Conservation (phyloP, 1,284 basidiomycete genomes). For the Trichosporon asahii region DNA sequence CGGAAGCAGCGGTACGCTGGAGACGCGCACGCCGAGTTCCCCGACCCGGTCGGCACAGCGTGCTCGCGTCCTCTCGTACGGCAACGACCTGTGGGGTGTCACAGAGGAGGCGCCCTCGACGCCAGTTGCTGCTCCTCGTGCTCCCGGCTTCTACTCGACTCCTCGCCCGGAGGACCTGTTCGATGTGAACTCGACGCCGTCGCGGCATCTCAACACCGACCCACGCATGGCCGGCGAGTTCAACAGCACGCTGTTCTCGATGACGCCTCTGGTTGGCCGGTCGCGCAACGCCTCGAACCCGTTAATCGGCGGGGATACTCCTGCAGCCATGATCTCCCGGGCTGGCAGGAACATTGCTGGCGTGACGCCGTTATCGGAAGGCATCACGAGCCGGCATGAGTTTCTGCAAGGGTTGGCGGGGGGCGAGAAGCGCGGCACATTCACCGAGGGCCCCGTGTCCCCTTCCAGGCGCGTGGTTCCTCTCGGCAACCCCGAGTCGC, state of each 20-base stretch:
- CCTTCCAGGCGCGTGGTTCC: conserved; percentile 29
- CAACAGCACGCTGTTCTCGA: conserved; percentile 42
- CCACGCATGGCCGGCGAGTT: conserved; percentile 32
- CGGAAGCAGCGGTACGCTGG: conserved; percentile 29
- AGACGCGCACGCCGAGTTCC: conserved; percentile 27
- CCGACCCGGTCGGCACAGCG: conserved; percentile 30
- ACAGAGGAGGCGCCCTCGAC: conserved; percentile 39
- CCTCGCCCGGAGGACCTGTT: conserved; percentile 46
- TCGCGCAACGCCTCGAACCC: conserved; percentile 33
- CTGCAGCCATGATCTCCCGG: conserved; percentile 3
- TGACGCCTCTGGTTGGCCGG: conserved; percentile 42
- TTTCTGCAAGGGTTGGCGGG: conserved; percentile 31
- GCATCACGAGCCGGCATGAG: conserved; percentile 36
- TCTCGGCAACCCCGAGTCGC: conserved; percentile 33
- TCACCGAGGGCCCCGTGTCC: conserved; percentile 18
- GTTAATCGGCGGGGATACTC: conserved; percentile 29
- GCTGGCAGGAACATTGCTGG: conserved; percentile 27
- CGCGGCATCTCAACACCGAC: conserved; percentile 42
- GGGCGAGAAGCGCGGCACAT: conserved; percentile 10
- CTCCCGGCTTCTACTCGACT: conserved; percentile 36
- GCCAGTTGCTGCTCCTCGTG: conserved; percentile 32
- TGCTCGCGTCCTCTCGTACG: conserved; percentile 44
- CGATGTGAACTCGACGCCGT: conserved; percentile 48
- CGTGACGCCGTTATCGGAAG: conserved; percentile 25
- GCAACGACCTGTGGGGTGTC: conserved; percentile 41